Evolutionary conservation across 2,329 filamentous ascomycete genomes (phyloP).

Genomic region (Sclerotinia sclerotiorum): DNA sequence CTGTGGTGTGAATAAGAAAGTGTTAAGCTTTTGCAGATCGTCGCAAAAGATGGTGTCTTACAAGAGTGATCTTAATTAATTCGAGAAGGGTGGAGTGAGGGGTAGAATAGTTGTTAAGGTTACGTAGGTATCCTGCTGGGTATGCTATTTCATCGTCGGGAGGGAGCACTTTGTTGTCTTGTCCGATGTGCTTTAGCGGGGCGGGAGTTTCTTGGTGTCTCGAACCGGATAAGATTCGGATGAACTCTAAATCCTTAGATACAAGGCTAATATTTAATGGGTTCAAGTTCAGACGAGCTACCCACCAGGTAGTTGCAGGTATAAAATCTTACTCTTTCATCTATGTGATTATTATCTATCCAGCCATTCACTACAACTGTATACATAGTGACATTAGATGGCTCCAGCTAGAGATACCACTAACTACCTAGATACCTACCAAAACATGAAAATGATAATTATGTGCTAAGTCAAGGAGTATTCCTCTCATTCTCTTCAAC

Average conservation of each 20-base stretch:
- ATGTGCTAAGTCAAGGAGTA: too few species aligned
- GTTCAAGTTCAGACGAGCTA: background rate
- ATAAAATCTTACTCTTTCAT: background rate
- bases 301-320: background rate
- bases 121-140: constrained; percentile 16
- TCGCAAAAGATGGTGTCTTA: constrained; percentile 3
- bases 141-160: constrained; percentile 14
- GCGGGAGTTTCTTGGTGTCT: background rate
- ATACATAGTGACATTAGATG: background rate
- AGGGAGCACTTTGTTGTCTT: constrained; percentile 10
- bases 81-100: constrained; percentile 12
- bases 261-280: background rate
- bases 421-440: too few species aligned
- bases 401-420: background rate
- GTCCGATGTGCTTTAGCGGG: constrained; percentile 18
- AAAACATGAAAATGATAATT: too few species aligned
- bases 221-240: constrained; percentile 2
- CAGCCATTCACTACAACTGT: background rate
- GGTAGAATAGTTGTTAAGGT: constrained; percentile 19
- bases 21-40: background rate
- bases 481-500: background rate
- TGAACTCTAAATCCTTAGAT: background rate
- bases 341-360: background rate
- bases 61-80: constrained; percentile 1
- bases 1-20: constrained; percentile 7